Base-by-base conservation (phyloP, 169 alveolate species). In the Cryptosporidium felis region DNA sequence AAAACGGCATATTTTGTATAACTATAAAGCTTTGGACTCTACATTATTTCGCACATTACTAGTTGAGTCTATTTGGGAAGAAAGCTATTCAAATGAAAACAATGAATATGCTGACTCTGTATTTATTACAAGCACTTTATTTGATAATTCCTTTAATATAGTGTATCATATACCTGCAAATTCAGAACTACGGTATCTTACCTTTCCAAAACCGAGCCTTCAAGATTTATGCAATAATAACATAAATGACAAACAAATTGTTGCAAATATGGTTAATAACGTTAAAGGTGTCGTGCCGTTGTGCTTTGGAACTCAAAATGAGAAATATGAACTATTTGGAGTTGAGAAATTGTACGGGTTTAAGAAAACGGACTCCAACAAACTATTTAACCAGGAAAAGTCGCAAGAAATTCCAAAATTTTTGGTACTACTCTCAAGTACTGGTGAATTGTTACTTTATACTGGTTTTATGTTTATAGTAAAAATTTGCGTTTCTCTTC, bases 281-380 rank as follows among this genome's bases (percentile, higher is more conserved):
- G 81, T 47, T 4, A 65, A 46, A 23, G 44, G 30, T 45, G 81
- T 23, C 5, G 61, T 65, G 18, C 81, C 81, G 3, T 26, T 65
- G 21, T 36, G 23, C 5, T 65, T 65, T 46, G 62, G 62, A 2
- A 2, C 16, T 21, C 47, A 60, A 14, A 38, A 34, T 8, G 41
- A 45, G 30, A 65, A 46, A 28, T 26, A 65, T 44, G 28, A 47
- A 5, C 40, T 65, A 12, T 65, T 65, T 45, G 60, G 62, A 3
- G 26, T 65, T 26, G n/a, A 49, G 45, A 46, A 47, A 28, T 49
- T 65, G 49, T 65, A 12, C n/a, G 81, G 81, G 18, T 16, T 65
- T 65, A 28, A 30, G 30, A 32, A 18, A 46, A 26, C n/a, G 16
- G 10, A 21, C n/a, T 65, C 81, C 28, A 9, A 46, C 9, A 0